These are phyloP conservation scores for Vachellia pachyceras DNA, from an alignment of 306 rosid species.

Conservation along the genomic window DNA sequence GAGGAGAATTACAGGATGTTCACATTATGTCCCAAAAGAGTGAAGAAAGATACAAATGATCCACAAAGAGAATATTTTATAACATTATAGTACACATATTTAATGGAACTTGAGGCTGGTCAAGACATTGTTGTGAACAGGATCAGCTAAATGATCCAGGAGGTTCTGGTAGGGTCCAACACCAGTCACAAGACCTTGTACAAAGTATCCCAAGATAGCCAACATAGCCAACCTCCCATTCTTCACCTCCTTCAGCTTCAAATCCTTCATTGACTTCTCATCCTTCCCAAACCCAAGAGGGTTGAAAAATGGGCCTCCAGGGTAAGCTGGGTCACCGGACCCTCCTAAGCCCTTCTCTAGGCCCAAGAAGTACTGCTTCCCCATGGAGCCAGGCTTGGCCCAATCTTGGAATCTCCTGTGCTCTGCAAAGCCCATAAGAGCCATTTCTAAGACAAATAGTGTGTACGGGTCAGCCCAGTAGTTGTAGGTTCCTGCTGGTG, in stretches of 20 bases:
- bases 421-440: constrained; percentile 94
- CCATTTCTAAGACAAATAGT: constrained; percentile 75
- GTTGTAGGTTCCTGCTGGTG: constrained; percentile 88
- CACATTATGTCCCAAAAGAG: constrained; percentile 36
- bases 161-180: constrained; percentile 96
- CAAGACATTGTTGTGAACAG: constrained; percentile 86
- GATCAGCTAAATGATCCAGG: constrained; percentile 88
- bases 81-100: constrained; percentile 14
- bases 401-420: constrained; percentile 94
- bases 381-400: constrained; percentile 86
- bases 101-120: constrained; percentile 94
- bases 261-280: constrained; percentile 79
- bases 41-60: constrained; percentile 25
- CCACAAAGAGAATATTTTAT: constrained; percentile 28
- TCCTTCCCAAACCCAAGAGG: constrained; percentile 95
- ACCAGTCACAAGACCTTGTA: constrained; percentile 84
- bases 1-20: constrained; percentile 39
- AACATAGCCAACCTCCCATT: constrained; percentile 98
- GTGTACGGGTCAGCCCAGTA: constrained; percentile 98
- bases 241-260: constrained; percentile 93
- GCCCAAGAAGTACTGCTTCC: constrained; percentile 89
- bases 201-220: constrained; percentile 85
- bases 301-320: constrained; percentile 93
- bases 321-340: constrained; percentile 85
- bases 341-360: constrained; percentile 80